Percentiles rank a stretch among this genome's conserved stretches.
Conservation (phyloP, 768 basidiomycete species). For the Roridomyces roridus region DNA sequence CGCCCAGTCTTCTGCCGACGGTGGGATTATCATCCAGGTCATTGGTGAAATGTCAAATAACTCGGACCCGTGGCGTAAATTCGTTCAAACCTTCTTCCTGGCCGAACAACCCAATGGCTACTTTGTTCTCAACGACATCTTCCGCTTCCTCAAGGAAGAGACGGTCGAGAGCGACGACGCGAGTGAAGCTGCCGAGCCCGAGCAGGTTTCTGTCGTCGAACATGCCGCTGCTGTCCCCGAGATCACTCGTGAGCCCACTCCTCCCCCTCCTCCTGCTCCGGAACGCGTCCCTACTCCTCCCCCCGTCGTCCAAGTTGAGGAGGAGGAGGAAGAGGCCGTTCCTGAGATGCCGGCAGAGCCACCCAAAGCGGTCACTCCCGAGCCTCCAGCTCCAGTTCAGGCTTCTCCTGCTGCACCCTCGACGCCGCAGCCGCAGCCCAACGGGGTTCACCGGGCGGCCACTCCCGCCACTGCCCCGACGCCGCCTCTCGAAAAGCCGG, state of each 20-base stretch:
- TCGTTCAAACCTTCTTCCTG: slow-evolving; percentile 99
- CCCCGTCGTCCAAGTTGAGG: slow-evolving; percentile 39
- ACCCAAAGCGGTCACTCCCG: slow-evolving; percentile 30
- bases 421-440: slow-evolving; percentile 40
- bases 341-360: slow-evolving; percentile 36
- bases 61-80: slow-evolving; percentile 93
- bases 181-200: slow-evolving; percentile 47
- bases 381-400: slow-evolving; percentile 38
- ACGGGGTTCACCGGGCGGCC: slow-evolving; percentile 41
- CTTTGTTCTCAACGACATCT: slow-evolving; percentile 99
- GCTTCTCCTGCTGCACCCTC: slow-evolving; percentile 40
- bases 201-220: slow-evolving; percentile 36
- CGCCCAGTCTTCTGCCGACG: slow-evolving; percentile 92
- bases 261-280: slow-evolving; percentile 45
- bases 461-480: slow-evolving; percentile 40
- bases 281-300: slow-evolving; percentile 35
- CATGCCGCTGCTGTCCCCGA: slow-evolving; percentile 37
- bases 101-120: slow-evolving; percentile 99
- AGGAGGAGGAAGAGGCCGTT: slow-evolving; percentile 48
- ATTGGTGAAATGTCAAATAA: slow-evolving; percentile 99
- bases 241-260: slow-evolving; percentile 45
- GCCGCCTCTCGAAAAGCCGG: slow-evolving; percentile 31
- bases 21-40: slow-evolving; percentile 98
- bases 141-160: slow-evolving; percentile 99
- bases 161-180: slow-evolving; percentile 79